Conservation (phyloP, 352 stramenopile genomes). For the Phytophthora litchii region DNA sequence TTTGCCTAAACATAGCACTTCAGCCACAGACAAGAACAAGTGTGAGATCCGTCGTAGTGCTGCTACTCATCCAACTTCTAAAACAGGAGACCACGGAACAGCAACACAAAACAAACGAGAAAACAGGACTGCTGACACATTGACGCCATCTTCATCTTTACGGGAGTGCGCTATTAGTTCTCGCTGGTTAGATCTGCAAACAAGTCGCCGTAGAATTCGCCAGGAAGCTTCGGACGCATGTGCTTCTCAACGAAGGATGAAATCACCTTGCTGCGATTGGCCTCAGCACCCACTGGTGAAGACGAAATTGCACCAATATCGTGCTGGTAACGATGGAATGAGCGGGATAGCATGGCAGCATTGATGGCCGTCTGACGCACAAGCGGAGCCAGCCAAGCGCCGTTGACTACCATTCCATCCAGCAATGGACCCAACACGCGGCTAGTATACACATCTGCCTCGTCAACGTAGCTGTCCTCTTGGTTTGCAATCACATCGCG, state of each 20-base stretch:
- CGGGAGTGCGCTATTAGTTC: constrained; percentile 12
- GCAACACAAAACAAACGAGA: constrained; percentile 12
- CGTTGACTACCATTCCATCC: constrained; percentile 86
- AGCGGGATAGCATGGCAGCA: constrained; percentile 66
- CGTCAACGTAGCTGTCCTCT: constrained; percentile 73
- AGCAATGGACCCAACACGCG: constrained; percentile 82
- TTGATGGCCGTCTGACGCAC: constrained; percentile 89
- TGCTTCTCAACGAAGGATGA: constrained; percentile 76
- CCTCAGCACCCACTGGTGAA: constrained; percentile 68
- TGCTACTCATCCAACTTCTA: constrained; percentile 3
- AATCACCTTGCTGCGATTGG: constrained; percentile 76
- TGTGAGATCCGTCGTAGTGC: neutral
- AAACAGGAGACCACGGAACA: constrained; percentile 16
- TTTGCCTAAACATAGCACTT: constrained; percentile 33
- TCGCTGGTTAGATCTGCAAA: constrained; percentile 64
- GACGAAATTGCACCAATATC: constrained; percentile 69
- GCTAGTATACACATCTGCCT: constrained; percentile 82
- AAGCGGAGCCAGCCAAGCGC: constrained; percentile 78
- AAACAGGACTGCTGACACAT: constrained; percentile 30
- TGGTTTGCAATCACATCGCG: constrained; percentile 74
- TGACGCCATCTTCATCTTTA: constrained; percentile 13
- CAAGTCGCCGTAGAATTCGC: constrained; percentile 86
- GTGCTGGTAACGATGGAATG: constrained; percentile 80
- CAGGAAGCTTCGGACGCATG: constrained; percentile 82
- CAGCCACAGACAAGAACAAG: constrained; percentile 17